Evolutionary conservation across 1,284 basidiomycete genomes (phyloP).

Genomic region (Coniferiporia sulphurascens): DNA sequence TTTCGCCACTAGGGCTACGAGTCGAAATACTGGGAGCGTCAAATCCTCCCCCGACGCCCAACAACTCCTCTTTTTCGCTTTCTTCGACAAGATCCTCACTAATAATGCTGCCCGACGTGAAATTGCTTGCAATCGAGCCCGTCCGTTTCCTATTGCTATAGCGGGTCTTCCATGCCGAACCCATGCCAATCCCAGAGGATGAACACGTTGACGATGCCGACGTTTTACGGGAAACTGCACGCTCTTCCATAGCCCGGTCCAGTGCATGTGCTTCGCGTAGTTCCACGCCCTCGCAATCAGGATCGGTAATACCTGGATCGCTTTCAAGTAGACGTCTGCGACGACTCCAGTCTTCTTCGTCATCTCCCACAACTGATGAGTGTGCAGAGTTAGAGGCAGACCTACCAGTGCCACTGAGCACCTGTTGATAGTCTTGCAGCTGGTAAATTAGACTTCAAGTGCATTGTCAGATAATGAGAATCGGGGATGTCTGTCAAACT

Average conservation of each 20-base stretch:
- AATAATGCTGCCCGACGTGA: constrained; percentile 59
- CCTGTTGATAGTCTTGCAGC: constrained; percentile 89
- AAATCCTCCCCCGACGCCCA: constrained; percentile 65
- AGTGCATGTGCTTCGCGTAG: constrained; percentile 69
- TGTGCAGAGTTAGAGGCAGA: constrained; percentile 49
- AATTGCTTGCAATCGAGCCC: constrained; percentile 65
- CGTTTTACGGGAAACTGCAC: constrained; percentile 64
- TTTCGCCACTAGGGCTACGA: constrained; percentile 34
- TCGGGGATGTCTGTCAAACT: constrained; percentile 32
- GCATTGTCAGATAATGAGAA: constrained; percentile 17
- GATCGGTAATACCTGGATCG: constrained; percentile 38
- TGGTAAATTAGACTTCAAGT: constrained; percentile 86
- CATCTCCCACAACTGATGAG: constrained; percentile 50
- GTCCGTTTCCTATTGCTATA: constrained; percentile 62
- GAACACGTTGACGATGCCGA: constrained; percentile 63
- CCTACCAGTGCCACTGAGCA: constrained; percentile 49
- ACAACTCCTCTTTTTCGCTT: constrained; percentile 67
- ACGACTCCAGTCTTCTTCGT: constrained; percentile 82
- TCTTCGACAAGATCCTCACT: constrained; percentile 79
- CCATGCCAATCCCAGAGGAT: constrained; percentile 60
- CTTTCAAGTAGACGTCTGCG: constrained; percentile 65
- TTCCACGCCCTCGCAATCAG: constrained; percentile 49
- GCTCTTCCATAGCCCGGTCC: constrained; percentile 80
- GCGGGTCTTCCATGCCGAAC: constrained; percentile 56
- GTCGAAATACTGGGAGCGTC: constrained; percentile 39